Percentiles rank a stretch among this genome's conserved stretches.
phyloP scores from a whole-genome alignment of 371 early-diverging fungal genomes.

The Mucor velutinosus region DNA sequence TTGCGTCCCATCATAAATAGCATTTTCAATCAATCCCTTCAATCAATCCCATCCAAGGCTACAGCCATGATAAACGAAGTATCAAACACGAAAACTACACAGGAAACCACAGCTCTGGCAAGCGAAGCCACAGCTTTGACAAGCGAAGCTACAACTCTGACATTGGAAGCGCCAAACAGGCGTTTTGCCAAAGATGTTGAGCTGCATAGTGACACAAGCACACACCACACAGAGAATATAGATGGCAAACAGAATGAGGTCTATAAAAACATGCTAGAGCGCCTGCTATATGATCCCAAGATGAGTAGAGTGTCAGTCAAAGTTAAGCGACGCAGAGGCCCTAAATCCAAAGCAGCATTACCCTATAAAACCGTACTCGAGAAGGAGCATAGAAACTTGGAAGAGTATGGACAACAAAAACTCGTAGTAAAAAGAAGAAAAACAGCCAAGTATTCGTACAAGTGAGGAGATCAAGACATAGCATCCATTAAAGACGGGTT shows the following conservation, averaged over 20 bases:
- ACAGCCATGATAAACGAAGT: not conserved
- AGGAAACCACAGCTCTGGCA: no score
- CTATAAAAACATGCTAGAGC: no score
- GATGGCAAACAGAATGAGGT: not conserved
- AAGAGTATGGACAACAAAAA: not conserved
- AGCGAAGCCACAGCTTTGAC: no score
- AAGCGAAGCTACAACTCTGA: no score
- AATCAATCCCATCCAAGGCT: not conserved
- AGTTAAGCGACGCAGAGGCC: not conserved
- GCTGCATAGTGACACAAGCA: not conserved
- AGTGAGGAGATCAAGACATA: no score
- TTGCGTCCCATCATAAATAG: not conserved
- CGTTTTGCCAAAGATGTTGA: not conserved
- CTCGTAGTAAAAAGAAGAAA: not conserved
- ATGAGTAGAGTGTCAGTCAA: not conserved
- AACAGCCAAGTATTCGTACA: not conserved
- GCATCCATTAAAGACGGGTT: no score
- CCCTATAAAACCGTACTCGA: not conserved
- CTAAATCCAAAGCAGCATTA: not conserved
- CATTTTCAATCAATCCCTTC: not conserved
- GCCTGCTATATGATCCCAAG: not conserved
- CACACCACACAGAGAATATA: not conserved
- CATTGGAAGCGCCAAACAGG: no score
- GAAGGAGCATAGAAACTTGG: not conserved
- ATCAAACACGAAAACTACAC: not conserved